phyloP scores from a whole-genome alignment of 108 stramenopile genomes.

The Nitzschia sp. region DNA sequence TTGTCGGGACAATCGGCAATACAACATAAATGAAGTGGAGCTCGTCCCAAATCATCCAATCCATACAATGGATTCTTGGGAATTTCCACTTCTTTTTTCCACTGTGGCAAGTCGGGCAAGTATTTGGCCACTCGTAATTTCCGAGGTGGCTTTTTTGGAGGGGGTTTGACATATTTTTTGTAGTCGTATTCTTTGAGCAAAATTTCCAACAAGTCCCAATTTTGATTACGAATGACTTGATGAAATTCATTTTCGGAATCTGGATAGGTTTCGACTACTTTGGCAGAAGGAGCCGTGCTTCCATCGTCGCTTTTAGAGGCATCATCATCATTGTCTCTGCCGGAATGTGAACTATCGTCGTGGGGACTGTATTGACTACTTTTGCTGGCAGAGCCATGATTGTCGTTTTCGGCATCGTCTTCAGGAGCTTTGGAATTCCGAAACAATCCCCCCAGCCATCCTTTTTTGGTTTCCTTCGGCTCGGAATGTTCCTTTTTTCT shows the following conservation, averaged over 20 bases:
- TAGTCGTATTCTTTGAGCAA: slow-evolving; percentile 33
- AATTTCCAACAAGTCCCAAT: slow-evolving; percentile 35
- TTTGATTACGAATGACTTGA: slow-evolving; percentile 32
- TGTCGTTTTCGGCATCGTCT: no score
- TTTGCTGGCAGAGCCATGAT: no score
- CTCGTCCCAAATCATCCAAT: slow-evolving; percentile 31
- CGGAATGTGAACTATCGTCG: not conserved
- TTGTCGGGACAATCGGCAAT: slow-evolving; percentile 15
- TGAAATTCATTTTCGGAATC: slow-evolving; percentile 39
- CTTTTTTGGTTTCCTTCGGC: no score
- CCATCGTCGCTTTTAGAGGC: not conserved
- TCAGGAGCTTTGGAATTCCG: no score
- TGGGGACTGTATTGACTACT: no score
- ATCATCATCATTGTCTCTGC: not conserved
- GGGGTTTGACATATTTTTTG: slow-evolving; percentile 20
- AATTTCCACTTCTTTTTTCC: slow-evolving; percentile 23
- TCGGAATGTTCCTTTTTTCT: no score
- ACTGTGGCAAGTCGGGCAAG: slow-evolving; percentile 20
- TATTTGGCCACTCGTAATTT: slow-evolving; percentile 31
- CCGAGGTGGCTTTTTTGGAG: slow-evolving; percentile 4
- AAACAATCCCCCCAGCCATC: no score
- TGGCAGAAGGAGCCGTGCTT: not conserved
- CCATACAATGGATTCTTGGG: slow-evolving; percentile 19
- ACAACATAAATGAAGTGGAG: slow-evolving; percentile 38
- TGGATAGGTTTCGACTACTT: slow-evolving; percentile 13